Conservation (phyloP, 768 basidiomycete genomes). For the Pseudohyphozyma bogoriensis region DNA sequence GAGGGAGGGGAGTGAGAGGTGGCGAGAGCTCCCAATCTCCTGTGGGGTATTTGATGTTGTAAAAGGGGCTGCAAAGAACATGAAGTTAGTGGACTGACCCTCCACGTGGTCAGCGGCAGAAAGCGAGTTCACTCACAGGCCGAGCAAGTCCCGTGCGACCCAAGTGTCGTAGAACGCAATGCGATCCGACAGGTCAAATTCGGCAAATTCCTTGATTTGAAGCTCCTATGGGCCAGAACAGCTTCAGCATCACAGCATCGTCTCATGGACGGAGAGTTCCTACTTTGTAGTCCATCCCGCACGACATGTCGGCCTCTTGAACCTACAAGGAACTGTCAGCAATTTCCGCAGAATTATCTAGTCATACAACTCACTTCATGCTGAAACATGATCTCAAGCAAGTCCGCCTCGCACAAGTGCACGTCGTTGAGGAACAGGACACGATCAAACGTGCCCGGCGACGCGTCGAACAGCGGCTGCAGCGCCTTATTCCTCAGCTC, state of each 20-base stretch:
- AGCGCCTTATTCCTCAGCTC: conserved; percentile 36
- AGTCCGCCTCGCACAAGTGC: conserved; percentile 34
- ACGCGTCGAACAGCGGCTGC: conserved; percentile 34
- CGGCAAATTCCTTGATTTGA: conserved; percentile 1
- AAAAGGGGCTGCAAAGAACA: conserved; percentile 24
- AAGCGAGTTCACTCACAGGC: background rate
- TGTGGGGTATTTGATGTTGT: conserved; percentile 14
- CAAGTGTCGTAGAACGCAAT: conserved; percentile 38
- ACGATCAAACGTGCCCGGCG: conserved; percentile 32
- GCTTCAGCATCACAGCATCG: background rate
- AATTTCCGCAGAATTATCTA: too few relatives aligned
- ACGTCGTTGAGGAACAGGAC: conserved; percentile 39
- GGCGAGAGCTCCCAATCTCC: conserved; percentile 23
- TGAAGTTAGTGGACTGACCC: too few relatives aligned
- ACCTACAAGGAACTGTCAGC: too few relatives aligned
- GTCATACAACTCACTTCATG: too few relatives aligned
- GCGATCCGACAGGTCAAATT: background rate
- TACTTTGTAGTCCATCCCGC: conserved; percentile 38
- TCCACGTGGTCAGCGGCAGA: background rate
- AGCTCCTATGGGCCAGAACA: conserved; percentile 9
- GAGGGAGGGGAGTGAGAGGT: background rate
- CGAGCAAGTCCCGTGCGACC: conserved; percentile 37
- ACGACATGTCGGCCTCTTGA: conserved; percentile 38
- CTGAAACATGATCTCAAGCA: conserved; percentile 38
- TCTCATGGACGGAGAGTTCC: background rate